Evolutionary conservation across 164 flowering plant species (phyloP).

Genomic region (Berberis vulgaris): DNA sequence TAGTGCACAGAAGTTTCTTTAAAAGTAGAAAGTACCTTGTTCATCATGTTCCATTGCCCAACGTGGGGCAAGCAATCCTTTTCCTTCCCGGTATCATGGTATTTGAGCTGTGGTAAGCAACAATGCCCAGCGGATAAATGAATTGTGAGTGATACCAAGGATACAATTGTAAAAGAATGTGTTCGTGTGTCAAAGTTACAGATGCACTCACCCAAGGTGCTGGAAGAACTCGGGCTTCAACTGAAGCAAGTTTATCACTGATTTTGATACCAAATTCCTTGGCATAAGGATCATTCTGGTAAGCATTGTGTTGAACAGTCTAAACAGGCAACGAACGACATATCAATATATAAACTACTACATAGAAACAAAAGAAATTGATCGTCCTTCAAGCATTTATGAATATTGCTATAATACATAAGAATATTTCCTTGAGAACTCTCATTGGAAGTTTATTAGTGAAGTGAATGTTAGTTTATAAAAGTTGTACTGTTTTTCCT

Average conservation of each 20-base stretch:
- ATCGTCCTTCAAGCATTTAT: too few species aligned
- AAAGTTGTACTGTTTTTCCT: too few species aligned
- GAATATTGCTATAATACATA: too few species aligned
- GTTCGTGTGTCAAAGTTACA: background rate
- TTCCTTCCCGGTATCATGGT: constrained; percentile 86
- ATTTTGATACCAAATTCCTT: constrained; percentile 88
- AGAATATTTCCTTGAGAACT: too few species aligned
- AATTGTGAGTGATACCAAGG: background rate
- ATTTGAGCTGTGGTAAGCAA: constrained; percentile 63
- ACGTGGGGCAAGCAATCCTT: constrained; percentile 86
- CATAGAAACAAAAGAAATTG: too few species aligned
- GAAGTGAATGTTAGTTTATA: too few species aligned
- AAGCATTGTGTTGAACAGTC: constrained; percentile 89
- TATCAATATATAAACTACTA: background rate
- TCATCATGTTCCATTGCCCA: constrained; percentile 99
- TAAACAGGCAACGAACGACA: constrained; percentile 10
- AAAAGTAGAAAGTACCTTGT: constrained; percentile 36
- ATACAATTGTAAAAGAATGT: background rate
- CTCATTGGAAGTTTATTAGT: too few species aligned
- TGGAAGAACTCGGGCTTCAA: constrained; percentile 94
- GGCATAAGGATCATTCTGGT: constrained; percentile 72
- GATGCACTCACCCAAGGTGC: constrained; percentile 68
- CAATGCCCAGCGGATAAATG: background rate
- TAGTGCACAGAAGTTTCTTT: too few species aligned
- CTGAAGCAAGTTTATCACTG: constrained; percentile 73